Conservation (phyloP, 257 asterid genomes). For the Nicotiana paniculata region DNA sequence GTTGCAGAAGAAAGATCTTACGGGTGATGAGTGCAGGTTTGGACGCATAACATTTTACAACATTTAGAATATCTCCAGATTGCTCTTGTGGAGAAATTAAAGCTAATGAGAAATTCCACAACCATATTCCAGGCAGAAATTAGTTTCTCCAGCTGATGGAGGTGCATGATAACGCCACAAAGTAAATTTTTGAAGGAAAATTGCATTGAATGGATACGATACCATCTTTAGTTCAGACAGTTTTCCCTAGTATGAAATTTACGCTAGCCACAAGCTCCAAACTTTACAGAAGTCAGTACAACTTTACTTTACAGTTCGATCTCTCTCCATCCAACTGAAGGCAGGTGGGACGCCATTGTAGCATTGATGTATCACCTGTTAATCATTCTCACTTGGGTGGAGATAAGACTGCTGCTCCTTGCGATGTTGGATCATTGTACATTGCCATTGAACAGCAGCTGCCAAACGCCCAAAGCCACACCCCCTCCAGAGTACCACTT, state of each 20-base stretch:
- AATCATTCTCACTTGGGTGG: not conserved
- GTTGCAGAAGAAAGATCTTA: not conserved
- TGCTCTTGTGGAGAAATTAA: too few relatives aligned
- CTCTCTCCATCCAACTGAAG: not conserved
- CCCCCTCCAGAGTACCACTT: not conserved
- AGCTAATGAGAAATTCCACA: not conserved
- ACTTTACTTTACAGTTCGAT: not conserved
- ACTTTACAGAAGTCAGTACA: not conserved
- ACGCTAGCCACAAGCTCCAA: not conserved
- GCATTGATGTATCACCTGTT: not conserved
- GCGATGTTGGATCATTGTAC: not conserved
- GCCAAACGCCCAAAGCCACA: not conserved
- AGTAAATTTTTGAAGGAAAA: too few relatives aligned
- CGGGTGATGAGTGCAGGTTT: not conserved
- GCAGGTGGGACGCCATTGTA: not conserved
- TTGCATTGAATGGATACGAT: too few relatives aligned
- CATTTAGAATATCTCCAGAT: too few relatives aligned
- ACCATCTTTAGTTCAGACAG: not conserved
- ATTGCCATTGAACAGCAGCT: not conserved
- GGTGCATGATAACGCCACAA: not conserved
- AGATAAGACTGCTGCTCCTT: not conserved
- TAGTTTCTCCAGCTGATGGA: not conserved
- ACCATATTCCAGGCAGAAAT: not conserved
- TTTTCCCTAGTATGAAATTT: not conserved
- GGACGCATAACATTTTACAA: not conserved